phyloP scores from a whole-genome alignment of 2,329 filamentous ascomycete genomes.

The Curvularia spicifera region DNA sequence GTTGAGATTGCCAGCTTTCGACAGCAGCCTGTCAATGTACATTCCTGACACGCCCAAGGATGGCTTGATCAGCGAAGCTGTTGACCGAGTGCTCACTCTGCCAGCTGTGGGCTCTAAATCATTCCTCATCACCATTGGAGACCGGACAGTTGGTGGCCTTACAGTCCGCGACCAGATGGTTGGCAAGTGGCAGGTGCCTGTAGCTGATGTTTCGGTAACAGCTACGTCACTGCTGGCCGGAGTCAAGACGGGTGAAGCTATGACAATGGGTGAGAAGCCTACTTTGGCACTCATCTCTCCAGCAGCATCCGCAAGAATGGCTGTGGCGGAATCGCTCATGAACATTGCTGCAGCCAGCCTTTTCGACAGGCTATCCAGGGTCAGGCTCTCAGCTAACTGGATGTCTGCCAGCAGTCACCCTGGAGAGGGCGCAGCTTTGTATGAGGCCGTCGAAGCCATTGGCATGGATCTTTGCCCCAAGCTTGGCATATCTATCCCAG shows the following conservation, averaged over 20 bases:
- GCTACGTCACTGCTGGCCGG: slow-evolving; percentile 77
- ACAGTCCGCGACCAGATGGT: slow-evolving; percentile 94
- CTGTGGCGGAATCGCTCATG: slow-evolving; percentile 90
- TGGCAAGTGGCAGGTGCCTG: slow-evolving; percentile 92
- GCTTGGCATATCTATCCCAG: slow-evolving; percentile 91
- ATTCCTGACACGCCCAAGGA: slow-evolving; percentile 63
- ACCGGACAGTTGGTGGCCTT: slow-evolving; percentile 88
- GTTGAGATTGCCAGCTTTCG: slow-evolving; percentile 72
- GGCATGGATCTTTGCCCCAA: slow-evolving; percentile 90
- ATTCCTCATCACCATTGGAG: slow-evolving; percentile 96
- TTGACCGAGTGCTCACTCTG: slow-evolving; percentile 80
- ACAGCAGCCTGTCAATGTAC: slow-evolving; percentile 73
- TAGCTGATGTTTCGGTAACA: slow-evolving; percentile 92
- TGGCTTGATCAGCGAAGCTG: slow-evolving; percentile 69
- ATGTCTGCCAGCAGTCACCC: slow-evolving; percentile 96
- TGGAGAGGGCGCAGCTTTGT: slow-evolving; percentile 89
- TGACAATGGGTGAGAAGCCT: slow-evolving; percentile 95
- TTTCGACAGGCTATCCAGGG: slow-evolving; percentile 74
- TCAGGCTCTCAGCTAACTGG: slow-evolving; percentile 96
- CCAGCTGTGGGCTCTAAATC: slow-evolving; percentile 95
- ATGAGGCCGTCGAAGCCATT: slow-evolving; percentile 91
- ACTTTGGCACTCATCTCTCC: slow-evolving; percentile 87
- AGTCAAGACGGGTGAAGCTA: slow-evolving; percentile 85
- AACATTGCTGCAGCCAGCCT: slow-evolving; percentile 85
- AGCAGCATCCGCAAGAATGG: slow-evolving; percentile 92